Conservation (phyloP, 371 early-diverging fungal species). For the Mucor indicus region DNA sequence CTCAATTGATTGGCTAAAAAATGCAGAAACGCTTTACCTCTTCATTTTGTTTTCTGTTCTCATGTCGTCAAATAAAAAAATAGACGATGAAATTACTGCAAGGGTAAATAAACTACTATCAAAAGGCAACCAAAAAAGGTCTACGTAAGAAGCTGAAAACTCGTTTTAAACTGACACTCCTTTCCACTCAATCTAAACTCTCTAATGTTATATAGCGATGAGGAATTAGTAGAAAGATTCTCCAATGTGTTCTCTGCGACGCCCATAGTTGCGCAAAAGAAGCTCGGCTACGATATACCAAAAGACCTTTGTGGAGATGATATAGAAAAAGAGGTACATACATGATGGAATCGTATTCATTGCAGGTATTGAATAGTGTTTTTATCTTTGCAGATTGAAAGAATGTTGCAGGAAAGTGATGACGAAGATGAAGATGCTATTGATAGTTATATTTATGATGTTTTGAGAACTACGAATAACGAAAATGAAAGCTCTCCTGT, state of each 20-base stretch:
- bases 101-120: constrained; percentile 7
- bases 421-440: constrained; percentile 18
- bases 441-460: constrained; percentile 13
- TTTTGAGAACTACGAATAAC: background rate
- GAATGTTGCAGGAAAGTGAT: constrained; percentile 16
- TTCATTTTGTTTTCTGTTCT: background rate
- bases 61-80: too few species aligned
- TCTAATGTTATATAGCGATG: constrained; percentile 13
- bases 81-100: constrained; percentile 1
- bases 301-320: constrained; percentile 10
- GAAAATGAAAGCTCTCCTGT: background rate
- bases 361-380: background rate
- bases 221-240: constrained; percentile 30
- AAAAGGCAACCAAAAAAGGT: background rate
- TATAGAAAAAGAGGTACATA: constrained; percentile 8
- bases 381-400: constrained; percentile 9
- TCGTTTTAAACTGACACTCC: too few species aligned
- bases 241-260: constrained; percentile 24
- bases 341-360: background rate
- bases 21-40: too few species aligned
- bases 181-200: background rate
- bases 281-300: constrained; percentile 18
- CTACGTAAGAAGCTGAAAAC: background rate
- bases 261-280: constrained; percentile 14
- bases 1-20: too few species aligned